Evolutionary conservation across 805 yeast species (phyloP).

Genomic region (Pichia pseudocactophila): DNA sequence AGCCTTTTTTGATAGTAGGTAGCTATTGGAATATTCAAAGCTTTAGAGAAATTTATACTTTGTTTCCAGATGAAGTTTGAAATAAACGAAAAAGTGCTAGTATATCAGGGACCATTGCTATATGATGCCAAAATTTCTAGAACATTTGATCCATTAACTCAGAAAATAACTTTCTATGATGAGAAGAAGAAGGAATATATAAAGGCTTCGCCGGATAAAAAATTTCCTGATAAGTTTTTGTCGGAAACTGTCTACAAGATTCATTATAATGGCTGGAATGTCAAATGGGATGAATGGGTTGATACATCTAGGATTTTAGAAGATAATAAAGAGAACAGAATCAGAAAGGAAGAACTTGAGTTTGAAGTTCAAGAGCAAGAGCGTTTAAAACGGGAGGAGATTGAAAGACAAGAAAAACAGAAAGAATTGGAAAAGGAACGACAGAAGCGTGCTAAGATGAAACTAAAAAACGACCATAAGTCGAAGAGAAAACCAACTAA

Average conservation of each 20-base stretch:
- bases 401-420: neutral
- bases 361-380: constrained; percentile 4
- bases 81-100: constrained; percentile 41
- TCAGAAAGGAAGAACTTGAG: constrained; percentile 52
- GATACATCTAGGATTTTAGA: constrained; percentile 57
- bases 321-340: constrained; percentile 57
- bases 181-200: constrained; percentile 32
- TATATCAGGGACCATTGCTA: constrained; percentile 84
- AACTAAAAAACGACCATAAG: neutral
- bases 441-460: neutral
- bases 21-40: too few species aligned
- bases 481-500: too few species aligned
- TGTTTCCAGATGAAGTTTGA: constrained; percentile 7
- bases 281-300: constrained; percentile 97
- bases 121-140: constrained; percentile 80
- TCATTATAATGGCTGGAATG: constrained; percentile 94
- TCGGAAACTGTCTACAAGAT: constrained; percentile 40
- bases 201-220: constrained; percentile 16
- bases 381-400: constrained; percentile 2
- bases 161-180: constrained; percentile 25
- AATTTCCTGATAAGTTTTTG: constrained; percentile 15
- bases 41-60: too few species aligned
- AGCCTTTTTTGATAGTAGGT: too few species aligned
- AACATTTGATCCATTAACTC: constrained; percentile 46
- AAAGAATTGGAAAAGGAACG: neutral